A percentile compares a stretch with the other conserved stretches of the same genome.
These are phyloP conservation scores for Furcasterigmium furcatum DNA, from an alignment of 2,329 filamentous ascomycete species.

Conservation along the genomic window DNA sequence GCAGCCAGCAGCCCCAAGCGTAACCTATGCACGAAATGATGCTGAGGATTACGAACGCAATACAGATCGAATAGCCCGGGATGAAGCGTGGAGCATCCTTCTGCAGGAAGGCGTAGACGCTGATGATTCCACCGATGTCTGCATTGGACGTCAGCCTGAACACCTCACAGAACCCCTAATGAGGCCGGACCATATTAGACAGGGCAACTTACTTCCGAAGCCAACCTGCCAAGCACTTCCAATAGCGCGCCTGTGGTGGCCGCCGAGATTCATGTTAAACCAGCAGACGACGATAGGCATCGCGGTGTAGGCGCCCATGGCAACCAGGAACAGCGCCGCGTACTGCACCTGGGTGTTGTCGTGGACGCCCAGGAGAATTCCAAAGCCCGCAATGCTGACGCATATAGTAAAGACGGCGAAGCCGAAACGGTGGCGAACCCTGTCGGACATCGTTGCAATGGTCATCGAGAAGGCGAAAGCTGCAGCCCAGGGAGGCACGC, in stretches of 20 bases:
- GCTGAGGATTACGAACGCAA: conserved; percentile 70
- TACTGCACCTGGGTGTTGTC: conserved; percentile 68
- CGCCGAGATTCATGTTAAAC: conserved; percentile 78
- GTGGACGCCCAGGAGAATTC: conserved; percentile 70
- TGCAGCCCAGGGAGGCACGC: conserved; percentile 58
- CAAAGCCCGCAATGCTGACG: conserved; percentile 71
- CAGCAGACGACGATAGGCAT: conserved; percentile 86
- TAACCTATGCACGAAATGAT: conserved; percentile 60
- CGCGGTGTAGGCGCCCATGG: conserved; percentile 77
- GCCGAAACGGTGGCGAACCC: conserved; percentile 66
- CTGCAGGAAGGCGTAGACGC: conserved; percentile 65
- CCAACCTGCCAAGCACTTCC: conserved; percentile 75
- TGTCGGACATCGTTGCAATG: conserved; percentile 70
- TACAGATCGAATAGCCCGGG: conserved; percentile 73
- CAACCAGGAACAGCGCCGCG: conserved; percentile 76
- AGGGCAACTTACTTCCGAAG: conserved; percentile 51
- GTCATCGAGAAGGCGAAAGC: conserved; percentile 79
- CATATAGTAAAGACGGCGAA: conserved; percentile 69
- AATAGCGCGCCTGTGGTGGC: conserved; percentile 69
- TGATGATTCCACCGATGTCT: conserved; percentile 72
- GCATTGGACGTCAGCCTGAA: not conserved
- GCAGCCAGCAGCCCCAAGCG: conserved; percentile 49
- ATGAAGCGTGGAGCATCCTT: conserved; percentile 67
- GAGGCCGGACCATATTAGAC: not conserved
- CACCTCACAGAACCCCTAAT: not conserved